phyloP scores from a whole-genome alignment of 2,329 filamentous ascomycete species.

The Chaetomiaceae sp. region DNA sequence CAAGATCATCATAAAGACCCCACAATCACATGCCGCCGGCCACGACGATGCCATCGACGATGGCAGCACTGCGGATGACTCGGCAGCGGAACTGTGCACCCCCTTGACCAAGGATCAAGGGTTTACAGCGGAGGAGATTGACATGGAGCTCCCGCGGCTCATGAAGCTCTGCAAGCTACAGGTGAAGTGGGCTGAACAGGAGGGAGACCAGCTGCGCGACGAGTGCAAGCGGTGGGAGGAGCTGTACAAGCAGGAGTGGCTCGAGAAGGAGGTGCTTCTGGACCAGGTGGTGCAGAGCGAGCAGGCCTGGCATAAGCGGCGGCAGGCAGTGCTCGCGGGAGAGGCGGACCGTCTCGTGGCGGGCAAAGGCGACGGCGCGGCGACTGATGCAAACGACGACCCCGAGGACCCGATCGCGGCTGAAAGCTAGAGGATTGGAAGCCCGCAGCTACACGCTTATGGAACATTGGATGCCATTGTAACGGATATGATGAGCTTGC shows the following conservation, averaged over 20 bases:
- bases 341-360: slow-evolving; percentile 41
- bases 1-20: slow-evolving; percentile 61
- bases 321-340: slow-evolving; percentile 49
- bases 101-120: slow-evolving; percentile 51
- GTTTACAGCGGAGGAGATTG: slow-evolving; percentile 62
- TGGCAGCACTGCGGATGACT: slow-evolving; percentile 48
- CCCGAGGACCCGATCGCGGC: background rate
- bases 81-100: slow-evolving; percentile 55
- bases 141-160: slow-evolving; percentile 54
- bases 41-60: slow-evolving; percentile 48
- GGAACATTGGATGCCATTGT: too few relatives aligned
- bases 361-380: background rate
- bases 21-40: slow-evolving; percentile 52
- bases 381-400: background rate
- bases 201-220: slow-evolving; percentile 57
- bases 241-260: slow-evolving; percentile 66
- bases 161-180: slow-evolving; percentile 66
- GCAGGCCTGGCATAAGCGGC: slow-evolving; percentile 58
- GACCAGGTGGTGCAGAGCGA: slow-evolving; percentile 66
- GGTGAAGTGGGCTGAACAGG: slow-evolving; percentile 66
- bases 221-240: slow-evolving; percentile 65
- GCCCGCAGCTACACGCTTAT: too few relatives aligned
- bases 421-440: slow-evolving; percentile 31
- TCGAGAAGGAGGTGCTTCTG: slow-evolving; percentile 73
- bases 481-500: too few relatives aligned